Evolutionary conservation across 2,329 filamentous ascomycete genomes (phyloP), one percentile per base, ranked within the genome.

Genomic region (Pseudocercospora eumusae): DNA sequence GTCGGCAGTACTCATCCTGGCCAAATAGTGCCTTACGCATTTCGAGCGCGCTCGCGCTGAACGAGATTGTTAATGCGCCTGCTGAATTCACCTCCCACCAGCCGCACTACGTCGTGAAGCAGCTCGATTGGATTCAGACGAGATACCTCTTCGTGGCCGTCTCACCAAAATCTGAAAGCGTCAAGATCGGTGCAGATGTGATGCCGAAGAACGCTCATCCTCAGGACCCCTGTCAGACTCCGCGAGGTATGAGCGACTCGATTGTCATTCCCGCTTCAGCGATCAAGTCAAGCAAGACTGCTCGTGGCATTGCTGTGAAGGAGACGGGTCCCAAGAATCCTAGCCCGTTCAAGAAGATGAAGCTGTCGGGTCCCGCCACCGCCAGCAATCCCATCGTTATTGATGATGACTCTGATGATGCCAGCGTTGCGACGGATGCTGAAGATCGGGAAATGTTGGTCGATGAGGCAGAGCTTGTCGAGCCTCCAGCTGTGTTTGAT

Each of bases 81-180:
- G 56, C 74, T 0, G 71, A 88, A 49, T 96, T 90, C 69, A 75
- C 82, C 4, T 82, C 78, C 64, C 69, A 8, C 0, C 66, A 0
- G 0, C 88, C 88, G 0, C 86, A 87, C 76, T 86, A 90, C 52
- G 93, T 96, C 8, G 86, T 96, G 1, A 74, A 84, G 25, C 81
- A 92, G 49, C 78, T 89, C 9, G 88, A 96, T 70, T 97, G 93
- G 93, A 92, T 96, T 62, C 92, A 96, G 71, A 92, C 91, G 25
- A 85, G 92, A 47, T 96, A 96, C 75, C 81, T 97, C 1, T 90
- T 96, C 67, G 85, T 90, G 44, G 69, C 77, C 56, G 74, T 74
- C 62, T 54, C 58, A 2, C 66, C 66, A 1, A 62, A 60, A 28
- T 33, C 53, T 13, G 64, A 70, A 8, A 55, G 45, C 27, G 58